Evolutionary conservation across 805 yeast species (phyloP).

Genomic region (Starmerella scarabaei): DNA sequence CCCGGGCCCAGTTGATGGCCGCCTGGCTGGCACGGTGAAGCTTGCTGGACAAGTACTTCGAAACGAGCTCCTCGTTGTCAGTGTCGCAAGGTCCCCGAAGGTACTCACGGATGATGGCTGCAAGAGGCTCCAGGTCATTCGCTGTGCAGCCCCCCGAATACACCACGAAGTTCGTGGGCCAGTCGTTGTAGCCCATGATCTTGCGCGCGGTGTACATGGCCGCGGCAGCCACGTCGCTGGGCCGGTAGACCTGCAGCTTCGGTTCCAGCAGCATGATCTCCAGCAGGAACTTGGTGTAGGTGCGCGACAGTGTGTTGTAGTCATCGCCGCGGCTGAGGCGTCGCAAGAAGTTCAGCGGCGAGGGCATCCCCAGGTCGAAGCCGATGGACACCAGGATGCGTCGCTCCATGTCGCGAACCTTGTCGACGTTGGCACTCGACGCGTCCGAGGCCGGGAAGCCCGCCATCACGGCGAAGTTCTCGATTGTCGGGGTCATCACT

Average conservation of each 20-base stretch:
- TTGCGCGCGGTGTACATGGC: constrained; percentile 74
- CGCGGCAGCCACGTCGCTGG: constrained; percentile 73
- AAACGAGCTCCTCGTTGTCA: constrained; percentile 64
- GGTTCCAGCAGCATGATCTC: constrained; percentile 70
- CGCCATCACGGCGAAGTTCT: constrained; percentile 75
- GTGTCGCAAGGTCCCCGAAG: constrained; percentile 65
- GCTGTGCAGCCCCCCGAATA: constrained; percentile 84
- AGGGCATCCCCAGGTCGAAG: constrained; percentile 71
- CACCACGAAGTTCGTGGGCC: constrained; percentile 80
- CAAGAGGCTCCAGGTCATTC: constrained; percentile 56
- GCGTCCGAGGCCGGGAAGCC: constrained; percentile 78
- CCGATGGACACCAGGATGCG: constrained; percentile 56
- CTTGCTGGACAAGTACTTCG: constrained; percentile 79
- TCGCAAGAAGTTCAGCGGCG: constrained; percentile 79
- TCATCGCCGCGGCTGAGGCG: constrained; percentile 84
- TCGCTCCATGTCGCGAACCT: constrained; percentile 72
- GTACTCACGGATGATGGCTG: constrained; percentile 64
- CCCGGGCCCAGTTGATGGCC: constrained; percentile 24
- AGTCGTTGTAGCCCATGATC: constrained; percentile 43
- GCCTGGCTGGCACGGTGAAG: constrained; percentile 50
- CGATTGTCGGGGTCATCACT: constrained; percentile 73
- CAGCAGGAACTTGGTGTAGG: constrained; percentile 70
- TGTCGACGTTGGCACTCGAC: constrained; percentile 39
- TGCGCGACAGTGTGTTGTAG: constrained; percentile 71
- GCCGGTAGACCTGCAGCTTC: constrained; percentile 56